Conservation (phyloP, 345 rosid genomes). For the Jatropha curcas region DNA sequence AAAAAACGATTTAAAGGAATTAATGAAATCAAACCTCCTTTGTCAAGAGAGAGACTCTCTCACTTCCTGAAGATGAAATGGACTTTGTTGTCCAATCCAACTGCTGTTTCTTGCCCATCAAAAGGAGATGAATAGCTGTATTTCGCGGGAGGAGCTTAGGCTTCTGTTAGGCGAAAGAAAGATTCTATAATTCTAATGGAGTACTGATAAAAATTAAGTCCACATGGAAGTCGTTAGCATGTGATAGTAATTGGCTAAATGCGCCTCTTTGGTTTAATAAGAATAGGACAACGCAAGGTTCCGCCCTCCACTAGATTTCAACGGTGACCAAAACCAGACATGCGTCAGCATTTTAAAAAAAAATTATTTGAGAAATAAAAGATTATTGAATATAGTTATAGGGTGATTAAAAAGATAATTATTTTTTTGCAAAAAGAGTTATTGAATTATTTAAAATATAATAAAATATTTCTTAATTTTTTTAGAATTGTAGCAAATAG, state of each 20-base stretch:
- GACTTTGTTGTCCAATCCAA: slow-evolving; percentile 55
- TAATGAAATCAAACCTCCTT: slow-evolving; percentile 41
- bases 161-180: background rate
- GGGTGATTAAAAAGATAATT: too few species aligned
- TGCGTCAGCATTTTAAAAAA: background rate
- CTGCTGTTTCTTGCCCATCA: slow-evolving; percentile 65
- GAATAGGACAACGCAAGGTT: background rate
- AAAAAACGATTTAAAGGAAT: background rate
- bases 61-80: slow-evolving; percentile 46
- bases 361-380: too few species aligned
- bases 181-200: background rate
- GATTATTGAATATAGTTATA: too few species aligned
- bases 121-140: background rate
- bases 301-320: background rate
- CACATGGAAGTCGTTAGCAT: background rate
- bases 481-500: too few species aligned
- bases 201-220: background rate
- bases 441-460: too few species aligned
- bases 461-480: too few species aligned
- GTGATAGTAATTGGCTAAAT: background rate
- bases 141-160: slow-evolving; percentile 13
- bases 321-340: background rate
- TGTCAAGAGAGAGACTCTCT: slow-evolving; percentile 55
- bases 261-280: background rate
- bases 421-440: too few species aligned